phyloP scores from a whole-genome alignment of 2,329 filamentous ascomycete genomes.

The Dactylella cylindrospora region DNA sequence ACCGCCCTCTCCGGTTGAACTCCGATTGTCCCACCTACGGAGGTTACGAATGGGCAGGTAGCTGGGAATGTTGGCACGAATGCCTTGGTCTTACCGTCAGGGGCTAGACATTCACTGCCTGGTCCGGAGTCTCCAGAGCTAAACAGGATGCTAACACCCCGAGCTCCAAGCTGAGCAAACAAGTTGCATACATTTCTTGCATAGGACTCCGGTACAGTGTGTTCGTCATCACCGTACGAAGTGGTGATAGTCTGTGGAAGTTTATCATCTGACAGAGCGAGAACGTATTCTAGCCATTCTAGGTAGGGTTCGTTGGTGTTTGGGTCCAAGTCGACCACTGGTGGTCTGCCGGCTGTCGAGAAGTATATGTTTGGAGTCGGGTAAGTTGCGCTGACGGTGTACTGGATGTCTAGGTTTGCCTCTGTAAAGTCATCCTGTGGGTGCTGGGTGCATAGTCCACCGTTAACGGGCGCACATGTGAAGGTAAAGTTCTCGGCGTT shows the following conservation, averaged over 20 bases:
- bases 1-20: conserved; percentile 57
- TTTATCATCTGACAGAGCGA: conserved; percentile 55
- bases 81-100: conserved; percentile 60
- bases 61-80: conserved; percentile 67
- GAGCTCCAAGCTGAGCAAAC: conserved; percentile 66
- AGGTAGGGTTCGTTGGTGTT: conserved; percentile 71
- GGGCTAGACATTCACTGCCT: conserved; percentile 60
- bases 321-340: conserved; percentile 55
- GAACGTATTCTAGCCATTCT: conserved; percentile 63
- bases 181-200: conserved; percentile 64
- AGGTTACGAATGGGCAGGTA: conserved; percentile 68
- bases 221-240: conserved; percentile 69
- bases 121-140: conserved; percentile 63
- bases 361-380: conserved; percentile 61
- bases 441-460: conserved; percentile 54
- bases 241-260: conserved; percentile 66
- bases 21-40: conserved; percentile 63
- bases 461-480: conserved; percentile 53
- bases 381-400: conserved; percentile 60
- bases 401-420: conserved; percentile 64
- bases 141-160: conserved; percentile 67
- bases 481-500: conserved; percentile 54
- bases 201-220: conserved; percentile 64
- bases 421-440: conserved; percentile 54
- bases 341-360: conserved; percentile 60